Evolutionary conservation across 768 basidiomycete genomes (phyloP), one percentile per base, ranked within the genome.

Genomic region (Kwoniella botswanensis): DNA sequence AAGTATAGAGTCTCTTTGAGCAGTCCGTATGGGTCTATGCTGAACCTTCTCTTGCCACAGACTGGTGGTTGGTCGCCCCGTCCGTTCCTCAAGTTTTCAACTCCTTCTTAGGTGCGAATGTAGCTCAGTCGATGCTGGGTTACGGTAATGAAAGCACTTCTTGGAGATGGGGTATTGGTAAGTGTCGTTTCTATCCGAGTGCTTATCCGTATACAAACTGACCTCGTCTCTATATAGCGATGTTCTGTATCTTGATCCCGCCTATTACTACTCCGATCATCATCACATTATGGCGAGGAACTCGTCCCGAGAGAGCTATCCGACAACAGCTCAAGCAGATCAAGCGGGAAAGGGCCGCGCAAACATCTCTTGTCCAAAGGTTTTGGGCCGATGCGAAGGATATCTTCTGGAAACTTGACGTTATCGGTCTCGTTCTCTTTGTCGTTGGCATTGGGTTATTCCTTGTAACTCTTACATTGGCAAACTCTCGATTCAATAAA

Each of bases 321-420:
- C 64, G 68, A 22, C 55, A 64, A 3, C 65, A 74, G 22, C 29
- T 75, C 63, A 60, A 70, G 50, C 65, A 74, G 56, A 35, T 56
- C 74, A 70, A 71, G 60, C 70, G 35, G 13, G 65, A 71, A 42
- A 29, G 55, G 66, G 41, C 44, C 12, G 26, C 58, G 15, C 26
- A 52, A n/a, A 65, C 24, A 6, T 50, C 58, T 6, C 42, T 61
- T 21, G 54, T 55, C 44, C 29, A 60, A n/a, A 46, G 60, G 44
- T 58, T 63, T 15, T 60, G 61, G 63, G 46, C 72, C 35, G 60
- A 68, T 52, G 46, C 59, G 17, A 66, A 69, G 24, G 44, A 50
- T 9, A 26, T 77, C 44, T 82, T 82, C 73, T 83, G 81, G 81
- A 74, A 81, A 61, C 75, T 83, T 57, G 82, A 83, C 68, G 55